Evolutionary conservation across 1,284 basidiomycete genomes (phyloP), one percentile per base, ranked within the genome.

Genomic region (Phellopilus nigrolimitatus): DNA sequence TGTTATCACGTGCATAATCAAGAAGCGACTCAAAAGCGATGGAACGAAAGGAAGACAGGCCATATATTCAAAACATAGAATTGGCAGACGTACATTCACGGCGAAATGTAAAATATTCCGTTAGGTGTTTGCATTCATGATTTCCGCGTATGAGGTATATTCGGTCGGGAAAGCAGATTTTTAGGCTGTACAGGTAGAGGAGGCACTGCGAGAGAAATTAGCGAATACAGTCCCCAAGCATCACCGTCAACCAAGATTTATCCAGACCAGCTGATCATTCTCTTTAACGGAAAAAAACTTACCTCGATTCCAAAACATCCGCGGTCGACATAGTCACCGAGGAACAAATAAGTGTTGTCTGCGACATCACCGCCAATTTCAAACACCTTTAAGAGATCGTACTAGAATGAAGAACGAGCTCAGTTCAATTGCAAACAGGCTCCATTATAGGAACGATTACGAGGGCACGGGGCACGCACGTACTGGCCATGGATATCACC

Each of bases 401-500:
- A 97, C 93, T 95, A 61, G 49, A 56, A 24, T 22, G 45, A 53
- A n/a, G 54, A 49, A 57, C 59, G 12, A 38, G 27, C n/a, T 41
- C 48, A n/a, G n/a, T n/a, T n/a, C n/a, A n/a, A 36, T 37, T 37
- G n/a, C n/a, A n/a, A 37, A 17, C 8, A 15, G n/a, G n/a, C n/a
- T 15, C 34, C 27, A 24, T 8, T 10, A 24, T 21, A 30, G 37
- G 25, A 22, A 46, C 31, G 43, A 42, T 56, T 47, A n/a, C n/a
- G 45, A 28, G 39, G 49, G 22, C 52, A 37, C 38, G 38, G 24
- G 56, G 28, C 46, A 71, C 90, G 70, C 70, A 95, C 92, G 71
- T 95, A 99, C 88, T 99, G 95, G 7, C 95, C 95, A 66, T 99
- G 95, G 49, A 98, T 95, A 72, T 99, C 95, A 45, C 95, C 95